These are phyloP conservation scores for Capsicum pubescens DNA, from an alignment of 257 asterid species.

Conservation along the genomic window DNA sequence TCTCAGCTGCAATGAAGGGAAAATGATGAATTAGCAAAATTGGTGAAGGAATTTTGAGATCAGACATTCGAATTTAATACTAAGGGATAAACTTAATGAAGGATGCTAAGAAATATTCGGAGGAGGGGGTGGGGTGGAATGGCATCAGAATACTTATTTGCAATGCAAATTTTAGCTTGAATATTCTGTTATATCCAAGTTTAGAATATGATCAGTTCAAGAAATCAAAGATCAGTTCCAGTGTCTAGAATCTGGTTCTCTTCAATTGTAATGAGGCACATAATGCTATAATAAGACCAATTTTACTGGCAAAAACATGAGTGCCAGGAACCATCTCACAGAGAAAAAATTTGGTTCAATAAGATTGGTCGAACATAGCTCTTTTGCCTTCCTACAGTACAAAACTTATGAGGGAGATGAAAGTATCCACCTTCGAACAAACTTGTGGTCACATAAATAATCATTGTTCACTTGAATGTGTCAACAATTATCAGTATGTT, in stretches of 20 bases:
- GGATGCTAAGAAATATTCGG: neutral
- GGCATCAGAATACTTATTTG: neutral
- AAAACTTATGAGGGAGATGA: neutral
- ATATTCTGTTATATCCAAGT: neutral
- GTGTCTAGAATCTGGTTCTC: neutral
- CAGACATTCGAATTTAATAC: neutral
- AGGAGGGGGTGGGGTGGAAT: neutral
- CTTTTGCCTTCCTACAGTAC: neutral
- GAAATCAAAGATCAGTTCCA: neutral
- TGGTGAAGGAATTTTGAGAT: neutral
- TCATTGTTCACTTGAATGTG: constrained; percentile 15
- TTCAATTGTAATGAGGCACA: neutral
- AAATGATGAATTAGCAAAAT: neutral
- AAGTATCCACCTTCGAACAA: neutral
- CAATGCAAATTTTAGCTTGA: neutral
- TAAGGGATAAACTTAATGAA: neutral
- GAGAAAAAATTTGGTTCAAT: neutral
- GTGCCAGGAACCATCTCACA: neutral
- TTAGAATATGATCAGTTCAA: neutral
- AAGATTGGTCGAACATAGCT: neutral
- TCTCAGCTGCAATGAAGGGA: neutral
- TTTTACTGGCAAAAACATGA: neutral
- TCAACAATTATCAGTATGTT: constrained; percentile 6
- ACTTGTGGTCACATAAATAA: neutral
- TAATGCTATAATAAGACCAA: neutral